phyloP scores from a whole-genome alignment of 2,329 filamentous ascomycete species.

The Beauveria sp. region DNA sequence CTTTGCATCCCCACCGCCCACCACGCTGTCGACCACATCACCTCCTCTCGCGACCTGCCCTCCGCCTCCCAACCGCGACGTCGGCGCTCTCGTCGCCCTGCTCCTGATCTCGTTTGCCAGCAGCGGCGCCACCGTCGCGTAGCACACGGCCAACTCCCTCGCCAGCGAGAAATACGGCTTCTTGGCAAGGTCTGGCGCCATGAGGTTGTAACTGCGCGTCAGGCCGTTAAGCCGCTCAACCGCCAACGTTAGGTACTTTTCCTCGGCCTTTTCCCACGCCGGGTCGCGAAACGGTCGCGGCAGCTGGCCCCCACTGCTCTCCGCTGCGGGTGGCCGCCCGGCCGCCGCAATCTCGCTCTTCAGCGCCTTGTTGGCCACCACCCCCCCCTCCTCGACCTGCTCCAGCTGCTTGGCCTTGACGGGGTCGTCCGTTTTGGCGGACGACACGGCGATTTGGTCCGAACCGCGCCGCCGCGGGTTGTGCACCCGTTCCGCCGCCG shows the following conservation, averaged over 20 bases:
- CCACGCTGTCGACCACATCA: conserved; percentile 54
- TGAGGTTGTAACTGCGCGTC: conserved; percentile 85
- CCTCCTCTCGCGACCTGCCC: conserved; percentile 26
- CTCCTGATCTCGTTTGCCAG: conserved; percentile 66
- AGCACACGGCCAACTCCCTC: conserved; percentile 74
- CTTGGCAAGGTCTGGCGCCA: conserved; percentile 85
- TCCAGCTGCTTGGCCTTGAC: conserved; percentile 39
- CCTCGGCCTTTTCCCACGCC: conserved; percentile 65
- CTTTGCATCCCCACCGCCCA: conserved; percentile 39
- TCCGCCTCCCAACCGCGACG: conserved; percentile 25
- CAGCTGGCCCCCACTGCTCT: conserved; percentile 21
- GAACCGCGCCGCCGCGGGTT: conserved; percentile 45
- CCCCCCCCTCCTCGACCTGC: conserved; percentile 18
- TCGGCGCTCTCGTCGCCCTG: conserved; percentile 46
- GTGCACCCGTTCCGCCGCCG: conserved; percentile 59
- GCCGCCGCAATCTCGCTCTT: conserved; percentile 4
- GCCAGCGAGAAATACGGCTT: conserved; percentile 85
- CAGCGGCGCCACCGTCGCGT: conserved; percentile 73
- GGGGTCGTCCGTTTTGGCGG: conserved; percentile 39
- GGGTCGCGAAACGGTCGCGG: conserved; percentile 67
- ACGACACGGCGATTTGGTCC: conserved; percentile 40
- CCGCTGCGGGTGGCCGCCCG: conserved; percentile 4
- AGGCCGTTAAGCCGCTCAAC: conserved; percentile 72
- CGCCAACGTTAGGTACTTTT: conserved; percentile 66
- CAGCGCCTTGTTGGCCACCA: conserved; percentile 12